Conservation (phyloP, 495 filamentous ascomycete genomes). For the Pseudevernia furfuracea region DNA sequence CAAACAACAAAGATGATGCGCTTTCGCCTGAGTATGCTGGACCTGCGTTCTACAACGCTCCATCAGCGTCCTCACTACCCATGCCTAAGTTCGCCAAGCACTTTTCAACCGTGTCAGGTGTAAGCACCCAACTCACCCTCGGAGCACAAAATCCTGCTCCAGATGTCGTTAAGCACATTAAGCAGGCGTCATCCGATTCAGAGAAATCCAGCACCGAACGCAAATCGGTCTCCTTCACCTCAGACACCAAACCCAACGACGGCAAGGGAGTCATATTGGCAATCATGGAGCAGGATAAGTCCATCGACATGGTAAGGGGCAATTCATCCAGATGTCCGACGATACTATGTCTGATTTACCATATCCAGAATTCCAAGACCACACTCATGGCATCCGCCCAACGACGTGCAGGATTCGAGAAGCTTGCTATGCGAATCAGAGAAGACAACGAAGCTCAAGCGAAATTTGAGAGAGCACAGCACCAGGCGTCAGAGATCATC, state of each 20-base stretch:
- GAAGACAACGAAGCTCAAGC: background rate
- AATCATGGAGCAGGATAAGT: background rate
- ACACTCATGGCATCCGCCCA: background rate
- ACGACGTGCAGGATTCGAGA: background rate
- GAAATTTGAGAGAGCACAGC: background rate
- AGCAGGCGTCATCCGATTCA: background rate
- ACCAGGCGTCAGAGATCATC: background rate
- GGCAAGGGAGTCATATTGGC: background rate
- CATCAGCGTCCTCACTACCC: background rate
- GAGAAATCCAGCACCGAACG: background rate
- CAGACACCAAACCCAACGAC: background rate
- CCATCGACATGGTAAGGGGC: background rate
- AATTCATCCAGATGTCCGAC: background rate
- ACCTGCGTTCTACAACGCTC: background rate
- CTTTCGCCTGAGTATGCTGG: background rate
- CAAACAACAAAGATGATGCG: background rate
- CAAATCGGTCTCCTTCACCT: background rate
- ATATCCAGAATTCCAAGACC: background rate
- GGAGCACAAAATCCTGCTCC: background rate
- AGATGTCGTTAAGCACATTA: background rate
- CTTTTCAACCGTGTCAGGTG: background rate
- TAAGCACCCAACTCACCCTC: background rate
- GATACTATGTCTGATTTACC: background rate
- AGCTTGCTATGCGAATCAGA: background rate
- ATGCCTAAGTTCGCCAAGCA: background rate